Percentiles rank a stretch among this genome's conserved stretches.
phyloP scores from a whole-genome alignment of 106 monocot genomes.

The Chionographis japonica region DNA sequence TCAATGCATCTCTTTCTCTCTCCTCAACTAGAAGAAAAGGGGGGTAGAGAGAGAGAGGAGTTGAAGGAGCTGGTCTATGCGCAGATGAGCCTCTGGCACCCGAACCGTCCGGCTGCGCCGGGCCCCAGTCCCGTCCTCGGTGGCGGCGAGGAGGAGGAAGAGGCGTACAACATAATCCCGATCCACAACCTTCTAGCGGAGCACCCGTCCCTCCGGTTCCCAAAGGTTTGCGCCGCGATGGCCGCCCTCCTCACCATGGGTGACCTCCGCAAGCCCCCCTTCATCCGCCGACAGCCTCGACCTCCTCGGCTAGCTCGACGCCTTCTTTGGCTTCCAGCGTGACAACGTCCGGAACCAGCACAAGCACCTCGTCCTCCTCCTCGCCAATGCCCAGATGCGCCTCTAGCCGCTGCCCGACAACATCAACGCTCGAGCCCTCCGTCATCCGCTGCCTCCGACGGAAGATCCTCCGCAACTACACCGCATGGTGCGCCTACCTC shows the following conservation, averaged over 20 bases:
- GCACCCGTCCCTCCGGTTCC: too few relatives aligned
- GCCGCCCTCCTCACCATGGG: constrained; percentile 47
- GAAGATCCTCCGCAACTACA: constrained; percentile 77
- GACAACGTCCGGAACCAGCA: constrained; percentile 92
- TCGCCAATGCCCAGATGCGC: too few relatives aligned
- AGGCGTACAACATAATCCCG: too few relatives aligned
- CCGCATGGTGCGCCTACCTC: constrained; percentile 63
- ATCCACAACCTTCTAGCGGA: too few relatives aligned
- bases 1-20: too few relatives aligned
- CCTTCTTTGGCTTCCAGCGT: constrained; percentile 90
- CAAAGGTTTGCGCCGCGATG: too few relatives aligned
- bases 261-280: constrained; percentile 52
- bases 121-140: neutral
- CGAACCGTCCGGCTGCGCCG: too few relatives aligned
- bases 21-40: too few relatives aligned
- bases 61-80: too few relatives aligned
- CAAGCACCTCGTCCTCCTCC: constrained; percentile 92
- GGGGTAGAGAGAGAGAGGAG: too few relatives aligned
- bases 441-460: constrained; percentile 54
- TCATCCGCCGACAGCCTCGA: constrained; percentile 31
- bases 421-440: constrained; percentile 50
- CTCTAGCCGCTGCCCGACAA: constrained; percentile 54
- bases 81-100: too few relatives aligned
- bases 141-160: constrained; percentile 3
- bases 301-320: constrained; percentile 81